Conservation (phyloP, 176 grass and related monocot species). For the Cenchrus fungigraminus region DNA sequence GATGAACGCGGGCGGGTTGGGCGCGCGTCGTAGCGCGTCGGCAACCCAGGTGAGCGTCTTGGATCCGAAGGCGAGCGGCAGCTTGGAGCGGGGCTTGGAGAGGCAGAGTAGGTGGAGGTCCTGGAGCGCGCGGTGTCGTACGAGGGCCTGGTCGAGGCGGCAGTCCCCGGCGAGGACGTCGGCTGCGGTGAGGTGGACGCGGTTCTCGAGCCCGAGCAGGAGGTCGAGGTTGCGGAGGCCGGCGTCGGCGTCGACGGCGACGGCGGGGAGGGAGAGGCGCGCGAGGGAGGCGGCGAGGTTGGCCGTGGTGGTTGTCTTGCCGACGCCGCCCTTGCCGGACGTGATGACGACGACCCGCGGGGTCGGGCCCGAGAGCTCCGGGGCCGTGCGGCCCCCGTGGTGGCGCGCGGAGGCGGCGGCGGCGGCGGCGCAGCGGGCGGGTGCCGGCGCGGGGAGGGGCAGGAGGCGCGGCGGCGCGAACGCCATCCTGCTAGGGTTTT, state of each 20-base stretch:
- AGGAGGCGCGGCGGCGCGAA: slow-evolving; percentile 40
- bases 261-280: slow-evolving; percentile 68
- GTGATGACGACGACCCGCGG: slow-evolving; percentile 90
- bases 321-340: slow-evolving; percentile 94
- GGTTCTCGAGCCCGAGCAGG: slow-evolving; percentile 92
- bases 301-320: slow-evolving; percentile 92
- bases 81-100: slow-evolving; percentile 93
- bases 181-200: slow-evolving; percentile 84
- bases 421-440: background rate
- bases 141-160: slow-evolving; percentile 91
- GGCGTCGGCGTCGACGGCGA: slow-evolving; percentile 85
- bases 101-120: slow-evolving; percentile 89
- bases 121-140: slow-evolving; percentile 82
- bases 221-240: slow-evolving; percentile 93
- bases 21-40: slow-evolving; percentile 60
- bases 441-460: background rate
- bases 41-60: slow-evolving; percentile 94
- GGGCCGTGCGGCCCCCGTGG: slow-evolving; percentile 43
- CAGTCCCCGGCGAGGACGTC: slow-evolving; percentile 96
- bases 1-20: slow-evolving; percentile 63
- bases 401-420: slow-evolving; percentile 24
- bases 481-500: slow-evolving; percentile 53
- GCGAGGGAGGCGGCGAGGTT: slow-evolving; percentile 90
- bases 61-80: slow-evolving; percentile 87
- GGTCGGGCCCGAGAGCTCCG: slow-evolving; percentile 77